Base-by-base conservation (phyloP, 2,329 filamentous ascomycete species). In the Botrytis pseudocinerea region DNA sequence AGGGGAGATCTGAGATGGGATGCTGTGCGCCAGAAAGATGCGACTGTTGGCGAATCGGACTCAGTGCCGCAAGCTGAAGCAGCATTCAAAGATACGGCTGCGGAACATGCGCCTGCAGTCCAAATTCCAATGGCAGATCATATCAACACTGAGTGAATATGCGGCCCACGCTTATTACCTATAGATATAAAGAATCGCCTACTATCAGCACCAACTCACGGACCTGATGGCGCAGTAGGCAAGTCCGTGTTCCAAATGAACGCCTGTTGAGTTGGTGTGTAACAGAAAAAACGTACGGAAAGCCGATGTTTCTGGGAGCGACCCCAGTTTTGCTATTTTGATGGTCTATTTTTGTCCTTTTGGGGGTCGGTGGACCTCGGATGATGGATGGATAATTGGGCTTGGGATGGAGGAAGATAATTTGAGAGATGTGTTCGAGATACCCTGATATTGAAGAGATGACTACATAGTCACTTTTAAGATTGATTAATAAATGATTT, bases 21-120 rank as follows among this genome's bases (percentile, higher is more conserved):
- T 1, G 83, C 87, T 4, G 87, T 89, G 3, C 79, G 76, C 44
- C 82, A 83, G 42, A 88, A 88, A 80, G 83, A 88, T 71, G 79
- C 80, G 6, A 85, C 88, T 59, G 85, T 88, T 62, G 77, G 78
- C 4, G 74, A 75, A 66, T 71, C 73, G 28, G 76, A 78, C 42
- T 64, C 62, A 5, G 61, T 73, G 20, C 44, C 71, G 4, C 74
- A 74, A 32, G 60, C 61, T 28, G 72, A 70, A 32, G 73, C 60
- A 2, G 69, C 73, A 38, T 51, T 63, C n/a, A 72, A 70, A 20
- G 76, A 78, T 70, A 73, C 73, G 51, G 77, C 76, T 42, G 74
- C 76, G 59, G 77, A 80, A 68, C 76, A 77, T 75, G 76, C 75
- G 25, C 78, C 79, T 25, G 78, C 78, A 61, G 54, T 76, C 72